These are phyloP conservation scores for Zygotorulaspora danielsina DNA, from an alignment of 805 yeast genomes.

Conservation along the genomic window DNA sequence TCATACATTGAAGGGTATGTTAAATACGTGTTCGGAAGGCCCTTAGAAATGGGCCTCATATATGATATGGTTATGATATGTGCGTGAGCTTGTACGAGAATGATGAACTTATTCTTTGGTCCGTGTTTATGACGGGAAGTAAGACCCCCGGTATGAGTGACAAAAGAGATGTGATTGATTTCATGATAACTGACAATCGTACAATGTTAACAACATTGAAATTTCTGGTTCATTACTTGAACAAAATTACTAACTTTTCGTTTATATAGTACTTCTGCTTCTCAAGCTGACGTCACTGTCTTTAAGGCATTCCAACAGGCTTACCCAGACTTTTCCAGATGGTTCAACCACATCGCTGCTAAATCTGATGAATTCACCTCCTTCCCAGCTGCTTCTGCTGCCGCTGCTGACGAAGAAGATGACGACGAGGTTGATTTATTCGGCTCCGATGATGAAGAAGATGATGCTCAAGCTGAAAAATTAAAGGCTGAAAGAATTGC, in stretches of 20 bases:
- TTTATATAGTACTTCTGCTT: constrained; percentile 63
- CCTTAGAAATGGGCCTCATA: not conserved
- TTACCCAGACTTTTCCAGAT: constrained; percentile 94
- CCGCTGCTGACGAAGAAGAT: constrained; percentile 56
- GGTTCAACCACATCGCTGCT: constrained; percentile 98
- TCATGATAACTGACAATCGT: constrained; percentile 39
- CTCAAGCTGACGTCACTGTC: constrained; percentile 93
- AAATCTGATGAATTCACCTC: constrained; percentile 78
- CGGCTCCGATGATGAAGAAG: constrained; percentile 93
- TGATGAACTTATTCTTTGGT: constrained; percentile 76
- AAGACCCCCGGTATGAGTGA: constrained; percentile 96
- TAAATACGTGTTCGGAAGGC: not conserved
- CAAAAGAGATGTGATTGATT: constrained; percentile 42
- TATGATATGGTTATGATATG: not conserved
- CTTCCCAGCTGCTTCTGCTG: constrained; percentile 69
- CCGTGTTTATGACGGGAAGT: constrained; percentile 97
- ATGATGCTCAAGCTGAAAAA: constrained; percentile 95
- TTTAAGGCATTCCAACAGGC: constrained; percentile 90
- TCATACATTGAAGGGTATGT: constrained; percentile 96
- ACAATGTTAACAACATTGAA: not conserved
- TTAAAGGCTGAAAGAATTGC: constrained; percentile 97
- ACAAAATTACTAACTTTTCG: not conserved
- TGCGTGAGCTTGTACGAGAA: constrained; percentile 22
- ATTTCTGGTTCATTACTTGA: not conserved
- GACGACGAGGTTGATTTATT: constrained; percentile 94